phyloP scores from a whole-genome alignment of 352 stramenopile species.

The Thraustochytrium sp. region DNA sequence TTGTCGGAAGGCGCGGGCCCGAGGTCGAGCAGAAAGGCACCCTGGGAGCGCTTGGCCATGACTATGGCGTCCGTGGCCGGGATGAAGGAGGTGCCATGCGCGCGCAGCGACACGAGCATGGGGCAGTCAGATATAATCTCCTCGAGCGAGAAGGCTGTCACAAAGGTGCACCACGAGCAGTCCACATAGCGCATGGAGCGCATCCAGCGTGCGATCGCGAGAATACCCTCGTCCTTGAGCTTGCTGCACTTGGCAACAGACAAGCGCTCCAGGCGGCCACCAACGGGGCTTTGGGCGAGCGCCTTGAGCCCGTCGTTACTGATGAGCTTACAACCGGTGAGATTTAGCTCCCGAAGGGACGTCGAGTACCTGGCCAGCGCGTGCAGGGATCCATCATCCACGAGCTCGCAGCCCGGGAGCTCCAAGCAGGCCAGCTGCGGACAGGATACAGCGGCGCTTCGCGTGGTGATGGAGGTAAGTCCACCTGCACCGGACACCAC shows the following conservation, averaged over 20 bases:
- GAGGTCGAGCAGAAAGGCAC: not conserved
- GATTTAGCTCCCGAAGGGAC: not conserved
- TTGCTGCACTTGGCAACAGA: not conserved
- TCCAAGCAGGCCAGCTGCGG: not conserved
- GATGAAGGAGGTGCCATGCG: not conserved
- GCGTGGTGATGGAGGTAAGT: not conserved
- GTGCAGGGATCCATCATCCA: not conserved
- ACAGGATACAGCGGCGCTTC: not conserved
- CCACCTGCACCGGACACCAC: not conserved
- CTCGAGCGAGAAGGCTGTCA: not conserved
- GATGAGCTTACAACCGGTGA: slow-evolving; percentile 9
- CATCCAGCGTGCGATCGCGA: not conserved
- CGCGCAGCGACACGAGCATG: not conserved
- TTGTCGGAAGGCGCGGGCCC: not conserved
- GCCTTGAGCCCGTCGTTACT: not conserved
- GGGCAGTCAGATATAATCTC: not conserved
- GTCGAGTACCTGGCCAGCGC: not conserved
- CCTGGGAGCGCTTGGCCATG: not conserved
- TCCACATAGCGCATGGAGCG: not conserved
- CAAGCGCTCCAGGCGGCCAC: not conserved
- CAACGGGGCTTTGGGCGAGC: not conserved
- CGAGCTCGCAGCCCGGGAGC: not conserved
- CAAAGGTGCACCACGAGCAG: slow-evolving; percentile 5
- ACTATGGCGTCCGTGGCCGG: not conserved
- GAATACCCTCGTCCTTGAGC: not conserved